Base-by-base conservation (phyloP, 306 rosid species). In the Prunus salicina region DNA sequence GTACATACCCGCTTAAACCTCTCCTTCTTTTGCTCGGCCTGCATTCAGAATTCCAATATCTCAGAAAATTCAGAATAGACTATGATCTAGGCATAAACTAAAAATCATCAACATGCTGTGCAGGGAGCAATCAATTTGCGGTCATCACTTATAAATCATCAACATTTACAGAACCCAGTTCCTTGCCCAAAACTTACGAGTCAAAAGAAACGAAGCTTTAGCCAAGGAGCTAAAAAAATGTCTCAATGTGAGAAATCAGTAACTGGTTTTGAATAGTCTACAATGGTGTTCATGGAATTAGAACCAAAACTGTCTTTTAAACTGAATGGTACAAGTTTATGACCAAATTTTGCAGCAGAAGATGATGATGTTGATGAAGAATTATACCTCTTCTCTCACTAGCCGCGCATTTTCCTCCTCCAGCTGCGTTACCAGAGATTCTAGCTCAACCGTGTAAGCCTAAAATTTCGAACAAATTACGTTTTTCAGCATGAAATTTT, bases 401-500 rank as follows among this genome's bases (percentile, higher is more conserved):
- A 95, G 79, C 22, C 61, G 72, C 15, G 87, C 87, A 74, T 92
- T 88, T 86, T 95, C 98, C 76, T 77, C 85, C 87, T 89, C 96
- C 73, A 95, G 80, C 64, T 88, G 89, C 20, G 87, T 77, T 76
- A 95, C 96, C 53, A 85, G 58, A 77, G 82, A 30, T 84, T 95
- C 97, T 16, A 95, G 96, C 90, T 90, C 97, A 64, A 78, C 65
- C 3, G 93, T 88, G 86, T 92, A 90, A 76, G 98, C 98, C 98
- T 94, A 75, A 41, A 69, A 63, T 16, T 16, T 13, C 1, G 14
- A 67, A 53, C 43, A 38, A n/a, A 22, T 12, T 16, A 60, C 3
- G 7, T 6, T 28, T 60, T 13, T 60, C 2, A 60, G 5, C 24
- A 25, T 22, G 5, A 2, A 15, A 13, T 22, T 13, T 60, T 18